Evolutionary conservation across 2,329 filamentous ascomycete genomes (phyloP), one percentile per base, ranked within the genome.

Genomic region (Neofusicoccum ribis): DNA sequence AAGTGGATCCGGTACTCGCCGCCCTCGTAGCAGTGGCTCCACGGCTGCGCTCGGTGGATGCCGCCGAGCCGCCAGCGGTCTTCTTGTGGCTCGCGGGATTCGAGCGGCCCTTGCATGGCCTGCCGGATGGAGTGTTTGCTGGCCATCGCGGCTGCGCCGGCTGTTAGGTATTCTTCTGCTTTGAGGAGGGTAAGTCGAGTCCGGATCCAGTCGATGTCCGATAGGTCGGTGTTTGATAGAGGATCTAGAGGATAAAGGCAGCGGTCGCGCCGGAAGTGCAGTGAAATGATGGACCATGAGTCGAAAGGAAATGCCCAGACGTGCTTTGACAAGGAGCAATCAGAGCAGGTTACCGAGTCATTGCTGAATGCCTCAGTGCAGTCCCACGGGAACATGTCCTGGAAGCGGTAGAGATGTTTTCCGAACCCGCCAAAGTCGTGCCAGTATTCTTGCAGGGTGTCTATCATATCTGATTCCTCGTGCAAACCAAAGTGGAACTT

Each of bases 371-470:
- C 81, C 20, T 47, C 44, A 3, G 80, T 82, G 68, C 81, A 83
- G 65, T 83, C 81, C 80, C 80, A 83, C 0, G 79, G 81, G 52
- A 82, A 83, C 15, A 81, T 50, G 59, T 78, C 74, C 61, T 81
- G 79, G 52, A 80, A 77, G 11, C 65, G 70, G 67, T 82, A 82
- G 0, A 81, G 66, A 0, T 73, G 74, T 3, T 70, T 71, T 1
- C 72, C 76, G 63, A 82, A 81, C 7, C 72, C 75, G 4, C 76
- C 80, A 79, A 80, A 82, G 68, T 82, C 80, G 63, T 78, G 72
- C 81, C 80, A 83, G 66, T 82, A 83, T 70, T 82, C 80, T 63
- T 76, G 72, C 11, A 77, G 76, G 0, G 74, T 76, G 68, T 83
- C 81, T 34, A 82, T 76, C 3, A 83, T 72, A 65, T 83, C 80